Conservation (phyloP, 2,329 filamentous ascomycete genomes). For the Cordyceps cateniannulata region DNA sequence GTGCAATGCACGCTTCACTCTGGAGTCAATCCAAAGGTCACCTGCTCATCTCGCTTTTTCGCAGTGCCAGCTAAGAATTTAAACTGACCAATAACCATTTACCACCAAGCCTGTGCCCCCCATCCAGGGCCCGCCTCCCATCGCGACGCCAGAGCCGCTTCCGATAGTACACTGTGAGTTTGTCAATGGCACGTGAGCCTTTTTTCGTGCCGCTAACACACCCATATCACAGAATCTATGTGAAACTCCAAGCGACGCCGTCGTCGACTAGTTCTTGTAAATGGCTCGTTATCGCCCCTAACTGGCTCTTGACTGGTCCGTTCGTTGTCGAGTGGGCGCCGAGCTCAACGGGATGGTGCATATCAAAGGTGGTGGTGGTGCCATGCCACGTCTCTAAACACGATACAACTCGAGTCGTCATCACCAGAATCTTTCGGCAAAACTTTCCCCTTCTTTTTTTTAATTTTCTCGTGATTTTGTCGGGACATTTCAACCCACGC, state of each 20-base stretch:
- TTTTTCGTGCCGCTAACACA: slow-evolving; percentile 1
- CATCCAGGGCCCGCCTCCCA: slow-evolving; percentile 4
- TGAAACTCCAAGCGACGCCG: not conserved
- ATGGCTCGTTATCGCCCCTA: not conserved
- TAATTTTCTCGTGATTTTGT: not conserved
- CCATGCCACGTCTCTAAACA: slow-evolving; percentile 1
- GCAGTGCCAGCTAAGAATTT: not conserved
- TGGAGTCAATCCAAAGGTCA: slow-evolving; percentile 8
- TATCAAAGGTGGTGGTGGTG: not conserved
- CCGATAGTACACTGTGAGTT: slow-evolving; percentile 5
- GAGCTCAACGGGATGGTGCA: not conserved
- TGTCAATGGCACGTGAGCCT: slow-evolving; percentile 5
- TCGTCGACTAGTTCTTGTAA: not conserved
- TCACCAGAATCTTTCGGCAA: not conserved
- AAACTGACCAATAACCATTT: too few relatives aligned
- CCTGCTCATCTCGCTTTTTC: slow-evolving; percentile 9
- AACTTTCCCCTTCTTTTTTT: not conserved
- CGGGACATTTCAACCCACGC: not conserved
- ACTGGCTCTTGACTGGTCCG: not conserved
- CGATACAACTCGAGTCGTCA: not conserved
- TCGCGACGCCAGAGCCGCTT: slow-evolving; percentile 9
- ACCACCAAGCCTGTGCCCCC: not conserved
- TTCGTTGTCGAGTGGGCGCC: not conserved
- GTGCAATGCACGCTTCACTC: not conserved
- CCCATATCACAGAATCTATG: not conserved